Base-by-base conservation (phyloP, 768 basidiomycete genomes). In the Lentinus brumalis region DNA sequence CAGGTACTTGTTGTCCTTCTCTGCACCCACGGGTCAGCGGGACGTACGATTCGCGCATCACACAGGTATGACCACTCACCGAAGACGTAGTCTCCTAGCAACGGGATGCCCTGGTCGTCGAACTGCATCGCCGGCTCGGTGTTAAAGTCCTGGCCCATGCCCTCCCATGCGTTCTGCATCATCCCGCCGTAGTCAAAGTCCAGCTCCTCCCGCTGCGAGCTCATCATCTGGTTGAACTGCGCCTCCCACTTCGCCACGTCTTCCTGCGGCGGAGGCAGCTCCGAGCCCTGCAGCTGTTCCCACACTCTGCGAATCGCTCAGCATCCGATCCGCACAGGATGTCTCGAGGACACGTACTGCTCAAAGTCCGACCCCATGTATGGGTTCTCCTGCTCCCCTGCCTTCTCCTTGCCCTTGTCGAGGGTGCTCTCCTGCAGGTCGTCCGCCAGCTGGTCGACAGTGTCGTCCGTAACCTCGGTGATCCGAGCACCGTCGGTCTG, bases 221-320 rank as follows among this genome's bases (percentile, higher is more conserved):
- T 80, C 89, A 93, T 90, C 44, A 92, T 75, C 60, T 92, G 86
- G 69, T 88, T 87, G 63, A 93, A 89, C 71, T 93, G 86, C 6
- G 89, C 83, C 72, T 94, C 92, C 91, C 91, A 93, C 72, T 86
- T 87, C 1, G 86, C 84, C 57, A 91, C 71, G 59, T 91, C 88
- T 70, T 86, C 87, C 26, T 78, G 68, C 5, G 83, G 78, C 1
- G 86, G 84, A 3, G 85, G 82, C 26, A 81, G 60, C 29, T 83
- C 83, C 1, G 85, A 86, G 55, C 82, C 78, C 66, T 83, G 84
- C 30, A 88, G 71, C 39, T 84, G 77, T 46, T 85, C 78, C 88
- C 85, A 90, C 40, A 84, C 77, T 42, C 90, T 92, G 61, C 15
- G 46, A 35, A 11, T 41, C 61, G 31, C 67, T 51, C 18, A 26